phyloP scores from a whole-genome alignment of 352 stramenopile genomes.

The Hyaloperonospora arabidopsidis region DNA sequence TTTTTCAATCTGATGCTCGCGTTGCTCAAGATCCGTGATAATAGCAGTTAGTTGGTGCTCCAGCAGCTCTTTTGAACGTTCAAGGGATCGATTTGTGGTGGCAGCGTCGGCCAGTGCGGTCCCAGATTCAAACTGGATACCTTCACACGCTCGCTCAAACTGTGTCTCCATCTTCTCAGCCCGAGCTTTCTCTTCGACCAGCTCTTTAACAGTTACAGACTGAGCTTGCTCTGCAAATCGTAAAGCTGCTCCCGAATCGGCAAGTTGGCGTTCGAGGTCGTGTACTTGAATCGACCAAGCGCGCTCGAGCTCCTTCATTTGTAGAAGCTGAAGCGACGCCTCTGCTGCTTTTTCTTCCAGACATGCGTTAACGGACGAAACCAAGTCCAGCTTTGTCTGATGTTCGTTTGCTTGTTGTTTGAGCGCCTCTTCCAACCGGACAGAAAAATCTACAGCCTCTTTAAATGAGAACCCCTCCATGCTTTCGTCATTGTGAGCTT shows the following conservation, averaged over 20 bases:
- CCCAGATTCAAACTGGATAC: conserved; percentile 29
- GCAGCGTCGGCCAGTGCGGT: conserved; percentile 25
- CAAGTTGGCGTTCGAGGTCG: conserved; percentile 31
- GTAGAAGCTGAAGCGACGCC: conserved; percentile 41
- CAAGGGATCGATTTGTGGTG: conserved; percentile 24
- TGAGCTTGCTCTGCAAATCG: conserved; percentile 25
- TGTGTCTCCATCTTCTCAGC: conserved; percentile 22
- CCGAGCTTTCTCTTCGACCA: conserved; percentile 30
- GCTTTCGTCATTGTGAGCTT: conserved; percentile 19
- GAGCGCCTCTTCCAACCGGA: conserved; percentile 35
- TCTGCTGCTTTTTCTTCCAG: conserved; percentile 42
- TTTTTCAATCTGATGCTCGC: conserved; percentile 17
- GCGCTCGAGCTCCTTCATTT: conserved; percentile 53
- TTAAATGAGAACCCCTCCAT: conserved; percentile 13
- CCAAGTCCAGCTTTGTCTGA: conserved; percentile 35
- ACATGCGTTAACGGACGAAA: conserved; percentile 24
- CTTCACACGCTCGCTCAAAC: conserved; percentile 21
- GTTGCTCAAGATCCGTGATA: conserved; percentile 15
- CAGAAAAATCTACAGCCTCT: conserved; percentile 25
- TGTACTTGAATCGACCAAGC: conserved; percentile 47
- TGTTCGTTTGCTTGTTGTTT: conserved; percentile 39
- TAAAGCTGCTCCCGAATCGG: conserved; percentile 19
- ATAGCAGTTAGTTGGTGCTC: conserved; percentile 14
- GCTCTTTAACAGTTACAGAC: conserved; percentile 9
- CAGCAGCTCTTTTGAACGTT: conserved; percentile 16